Evolutionary conservation across 148 eudicot species (phyloP).

Genomic region (Linanthus parryae): DNA sequence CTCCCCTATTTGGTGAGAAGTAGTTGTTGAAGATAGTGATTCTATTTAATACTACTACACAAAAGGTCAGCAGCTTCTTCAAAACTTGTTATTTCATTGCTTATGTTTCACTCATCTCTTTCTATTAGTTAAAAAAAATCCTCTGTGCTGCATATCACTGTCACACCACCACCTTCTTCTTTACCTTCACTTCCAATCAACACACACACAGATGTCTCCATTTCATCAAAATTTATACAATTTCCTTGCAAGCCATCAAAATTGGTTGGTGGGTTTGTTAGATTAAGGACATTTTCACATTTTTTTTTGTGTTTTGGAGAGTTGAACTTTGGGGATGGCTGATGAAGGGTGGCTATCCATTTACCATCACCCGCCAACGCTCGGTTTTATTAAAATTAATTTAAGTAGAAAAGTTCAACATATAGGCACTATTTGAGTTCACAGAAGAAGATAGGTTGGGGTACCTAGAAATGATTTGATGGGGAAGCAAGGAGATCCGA

Average conservation of each 20-base stretch:
- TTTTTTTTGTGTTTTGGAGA: background rate
- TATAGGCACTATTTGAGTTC: too few species aligned
- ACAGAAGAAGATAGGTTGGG: too few species aligned
- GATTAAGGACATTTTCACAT: too few species aligned
- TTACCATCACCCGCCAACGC: background rate
- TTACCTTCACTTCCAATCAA: slow-evolving; percentile 58
- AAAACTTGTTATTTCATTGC: slow-evolving; percentile 15
- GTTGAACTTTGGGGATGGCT: background rate
- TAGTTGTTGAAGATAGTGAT: slow-evolving; percentile 45
- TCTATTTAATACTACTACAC: slow-evolving; percentile 18
- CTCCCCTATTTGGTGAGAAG: slow-evolving; percentile 37
- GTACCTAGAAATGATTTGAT: slow-evolving; percentile 19
- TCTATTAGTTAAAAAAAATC: background rate
- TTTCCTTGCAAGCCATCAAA: background rate
- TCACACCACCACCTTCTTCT: slow-evolving; percentile 41
- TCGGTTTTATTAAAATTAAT: background rate
- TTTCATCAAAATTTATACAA: slow-evolving; percentile 30
- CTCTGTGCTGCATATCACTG: slow-evolving; percentile 15
- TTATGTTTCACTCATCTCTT: slow-evolving; percentile 22
- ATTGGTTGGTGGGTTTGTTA: slow-evolving; percentile 4
- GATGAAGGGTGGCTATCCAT: background rate
- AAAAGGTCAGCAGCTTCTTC: slow-evolving; percentile 7
- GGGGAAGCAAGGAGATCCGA: slow-evolving; percentile 47
- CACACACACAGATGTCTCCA: slow-evolving; percentile 25
- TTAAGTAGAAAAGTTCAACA: background rate